Conservation (phyloP, 306 rosid species). For the Corylus avellana region DNA sequence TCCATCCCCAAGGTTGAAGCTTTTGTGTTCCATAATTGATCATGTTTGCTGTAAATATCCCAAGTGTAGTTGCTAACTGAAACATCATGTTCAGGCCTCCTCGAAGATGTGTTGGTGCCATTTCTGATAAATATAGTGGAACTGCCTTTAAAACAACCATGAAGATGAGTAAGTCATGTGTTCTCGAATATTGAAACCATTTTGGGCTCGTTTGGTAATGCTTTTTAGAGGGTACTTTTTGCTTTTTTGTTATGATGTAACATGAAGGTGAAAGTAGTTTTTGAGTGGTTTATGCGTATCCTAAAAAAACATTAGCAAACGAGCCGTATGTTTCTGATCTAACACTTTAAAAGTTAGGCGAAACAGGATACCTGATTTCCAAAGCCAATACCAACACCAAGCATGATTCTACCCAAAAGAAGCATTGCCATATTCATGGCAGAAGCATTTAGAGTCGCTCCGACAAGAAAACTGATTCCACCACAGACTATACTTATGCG, state of each 20-base stretch:
- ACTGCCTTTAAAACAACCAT: slow-evolving; percentile 68
- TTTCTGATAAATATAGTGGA: slow-evolving; percentile 89
- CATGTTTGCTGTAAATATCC: slow-evolving; percentile 91
- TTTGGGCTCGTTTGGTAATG: no score
- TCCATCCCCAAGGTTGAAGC: slow-evolving; percentile 88
- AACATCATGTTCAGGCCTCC: slow-evolving; percentile 95
- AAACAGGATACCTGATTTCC: slow-evolving; percentile 74
- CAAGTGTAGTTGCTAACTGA: slow-evolving; percentile 86
- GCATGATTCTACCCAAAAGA: slow-evolving; percentile 81
- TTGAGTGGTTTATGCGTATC: no score
- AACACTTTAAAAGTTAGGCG: background rate
- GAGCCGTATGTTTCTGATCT: background rate
- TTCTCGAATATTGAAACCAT: background rate
- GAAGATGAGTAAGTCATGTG: slow-evolving; percentile 19
- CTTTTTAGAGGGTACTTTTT: no score
- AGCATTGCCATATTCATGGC: slow-evolving; percentile 73
- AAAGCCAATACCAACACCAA: slow-evolving; percentile 93
- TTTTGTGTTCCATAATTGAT: slow-evolving; percentile 80
- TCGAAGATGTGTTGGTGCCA: slow-evolving; percentile 93
- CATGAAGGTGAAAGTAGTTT: no score
- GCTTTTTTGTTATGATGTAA: no score
- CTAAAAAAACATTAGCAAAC: no score
- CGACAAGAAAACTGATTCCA: slow-evolving; percentile 70
- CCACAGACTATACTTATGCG: slow-evolving; percentile 70
- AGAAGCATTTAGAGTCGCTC: slow-evolving; percentile 67